Percentiles rank a stretch among this genome's conserved stretches.
phyloP scores from a whole-genome alignment of 768 basidiomycete genomes.

The Paxillus involutus region DNA sequence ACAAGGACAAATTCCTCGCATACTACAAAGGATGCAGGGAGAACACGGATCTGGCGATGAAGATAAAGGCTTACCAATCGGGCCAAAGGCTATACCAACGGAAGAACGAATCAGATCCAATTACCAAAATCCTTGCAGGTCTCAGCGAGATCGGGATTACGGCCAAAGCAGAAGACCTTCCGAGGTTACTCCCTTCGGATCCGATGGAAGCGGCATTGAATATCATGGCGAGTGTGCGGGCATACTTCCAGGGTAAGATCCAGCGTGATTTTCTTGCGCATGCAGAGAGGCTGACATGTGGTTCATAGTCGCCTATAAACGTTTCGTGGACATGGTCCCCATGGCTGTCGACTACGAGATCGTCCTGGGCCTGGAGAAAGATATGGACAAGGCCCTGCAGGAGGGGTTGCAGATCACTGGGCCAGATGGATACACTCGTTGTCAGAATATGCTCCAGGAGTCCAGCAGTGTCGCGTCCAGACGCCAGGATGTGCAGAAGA shows the following conservation, averaged over 20 bases:
- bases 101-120: neutral
- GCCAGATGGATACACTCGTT: conserved; percentile 43
- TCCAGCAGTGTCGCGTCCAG: conserved; percentile 39
- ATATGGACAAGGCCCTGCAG: conserved; percentile 43
- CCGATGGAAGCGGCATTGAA: conserved; percentile 52
- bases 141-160: conserved; percentile 21
- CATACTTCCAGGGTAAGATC: conserved; percentile 63
- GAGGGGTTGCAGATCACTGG: conserved; percentile 51
- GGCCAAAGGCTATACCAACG: no score
- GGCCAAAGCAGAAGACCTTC: conserved; percentile 40
- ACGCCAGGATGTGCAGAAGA: conserved; percentile 50
- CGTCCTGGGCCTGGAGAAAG: conserved; percentile 44
- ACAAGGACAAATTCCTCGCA: conserved; percentile 45
- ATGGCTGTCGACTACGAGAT: conserved; percentile 37
- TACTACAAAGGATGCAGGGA: conserved; percentile 40
- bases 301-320: conserved; percentile 41
- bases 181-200: conserved; percentile 49
- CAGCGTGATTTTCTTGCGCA: neutral
- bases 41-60: neutral
- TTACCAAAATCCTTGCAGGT: conserved; percentile 28
- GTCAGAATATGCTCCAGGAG: conserved; percentile 51
- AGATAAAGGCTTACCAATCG: neutral
- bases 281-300: neutral
- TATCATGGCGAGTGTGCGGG: conserved; percentile 68
- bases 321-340: conserved; percentile 39